A percentile compares a stretch with the other conserved stretches of the same genome.
Conservation (phyloP, 140 eudicot genomes). For the Oenanthe javanica region DNA sequence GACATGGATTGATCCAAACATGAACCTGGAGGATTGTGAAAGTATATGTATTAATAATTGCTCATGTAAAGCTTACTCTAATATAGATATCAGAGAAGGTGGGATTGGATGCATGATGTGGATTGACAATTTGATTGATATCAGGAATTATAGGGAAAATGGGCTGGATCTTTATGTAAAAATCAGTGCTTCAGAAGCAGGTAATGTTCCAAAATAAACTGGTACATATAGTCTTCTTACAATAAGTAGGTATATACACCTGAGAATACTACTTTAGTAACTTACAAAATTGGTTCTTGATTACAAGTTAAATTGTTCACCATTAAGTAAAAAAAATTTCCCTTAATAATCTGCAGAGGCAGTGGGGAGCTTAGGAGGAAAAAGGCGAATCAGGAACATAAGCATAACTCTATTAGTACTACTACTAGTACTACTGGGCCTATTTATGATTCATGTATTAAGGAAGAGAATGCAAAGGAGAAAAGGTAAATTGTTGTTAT, state of each 20-base stretch:
- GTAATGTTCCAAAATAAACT: not conserved
- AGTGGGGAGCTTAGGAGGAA: not conserved
- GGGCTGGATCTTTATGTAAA: conserved; percentile 11
- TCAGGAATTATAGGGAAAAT: not conserved
- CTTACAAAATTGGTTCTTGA: not conserved
- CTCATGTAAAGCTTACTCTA: conserved; percentile 11
- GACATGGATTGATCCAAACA: conserved; percentile 3
- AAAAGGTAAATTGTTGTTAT: not conserved
- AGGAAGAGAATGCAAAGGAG: conserved; percentile 2
- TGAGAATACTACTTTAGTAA: not conserved
- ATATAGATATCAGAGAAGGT: conserved; percentile 9
- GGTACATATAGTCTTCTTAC: not conserved
- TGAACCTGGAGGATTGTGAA: conserved; percentile 1
- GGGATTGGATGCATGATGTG: conserved; percentile 11
- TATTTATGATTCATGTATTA: not conserved
- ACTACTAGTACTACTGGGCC: not conserved
- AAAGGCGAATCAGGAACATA: not conserved
- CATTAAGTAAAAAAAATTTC: not conserved
- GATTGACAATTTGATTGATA: conserved; percentile 6
- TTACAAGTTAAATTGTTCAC: not conserved
- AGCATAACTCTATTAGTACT: not conserved
- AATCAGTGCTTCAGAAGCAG: not conserved
- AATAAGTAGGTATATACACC: not conserved
- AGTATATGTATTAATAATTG: not conserved
- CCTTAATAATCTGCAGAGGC: not conserved